A percentile compares a stretch with the other conserved stretches of the same genome.
Conservation (phyloP, 148 eudicot species). For the Nyssa sinensis region DNA sequence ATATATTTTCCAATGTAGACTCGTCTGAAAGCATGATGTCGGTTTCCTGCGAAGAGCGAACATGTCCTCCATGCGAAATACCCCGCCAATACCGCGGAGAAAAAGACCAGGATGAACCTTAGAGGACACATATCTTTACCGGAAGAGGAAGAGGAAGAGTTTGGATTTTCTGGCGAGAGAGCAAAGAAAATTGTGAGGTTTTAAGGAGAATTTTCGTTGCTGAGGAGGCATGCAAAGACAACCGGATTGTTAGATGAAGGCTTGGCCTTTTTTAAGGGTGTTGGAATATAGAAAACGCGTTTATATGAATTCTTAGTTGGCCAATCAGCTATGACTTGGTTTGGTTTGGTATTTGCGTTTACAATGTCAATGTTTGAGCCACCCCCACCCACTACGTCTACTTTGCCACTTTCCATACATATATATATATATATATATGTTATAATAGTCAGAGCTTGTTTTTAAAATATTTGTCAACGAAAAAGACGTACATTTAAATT, state of each 20-base stretch:
- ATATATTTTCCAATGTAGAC: constrained; percentile 15
- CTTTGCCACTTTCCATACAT: background rate
- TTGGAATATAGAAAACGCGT: background rate
- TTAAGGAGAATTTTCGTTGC: no score
- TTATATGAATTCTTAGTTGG: background rate
- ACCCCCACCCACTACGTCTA: no score
- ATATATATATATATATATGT: no score
- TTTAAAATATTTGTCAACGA: no score
- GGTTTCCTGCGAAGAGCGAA: constrained; percentile 31
- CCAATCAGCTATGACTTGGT: no score
- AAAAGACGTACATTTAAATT: no score
- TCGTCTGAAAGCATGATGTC: constrained; percentile 23
- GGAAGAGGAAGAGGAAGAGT: background rate
- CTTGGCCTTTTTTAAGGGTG: background rate
- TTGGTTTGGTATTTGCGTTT: no score
- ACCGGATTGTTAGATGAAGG: background rate
- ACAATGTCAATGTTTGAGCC: background rate
- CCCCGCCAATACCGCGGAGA: constrained; percentile 70
- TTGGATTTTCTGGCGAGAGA: background rate
- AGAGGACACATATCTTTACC: constrained; percentile 56
- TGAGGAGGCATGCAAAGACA: background rate
- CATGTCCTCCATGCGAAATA: constrained; percentile 63
- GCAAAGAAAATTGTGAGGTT: no score
- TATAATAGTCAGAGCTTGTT: no score
- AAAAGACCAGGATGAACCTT: constrained; percentile 64